A percentile compares a stretch with the other conserved stretches of the same genome.
phyloP scores from a whole-genome alignment of 192 early-diverging fungal genomes.

The Podila epigama region DNA sequence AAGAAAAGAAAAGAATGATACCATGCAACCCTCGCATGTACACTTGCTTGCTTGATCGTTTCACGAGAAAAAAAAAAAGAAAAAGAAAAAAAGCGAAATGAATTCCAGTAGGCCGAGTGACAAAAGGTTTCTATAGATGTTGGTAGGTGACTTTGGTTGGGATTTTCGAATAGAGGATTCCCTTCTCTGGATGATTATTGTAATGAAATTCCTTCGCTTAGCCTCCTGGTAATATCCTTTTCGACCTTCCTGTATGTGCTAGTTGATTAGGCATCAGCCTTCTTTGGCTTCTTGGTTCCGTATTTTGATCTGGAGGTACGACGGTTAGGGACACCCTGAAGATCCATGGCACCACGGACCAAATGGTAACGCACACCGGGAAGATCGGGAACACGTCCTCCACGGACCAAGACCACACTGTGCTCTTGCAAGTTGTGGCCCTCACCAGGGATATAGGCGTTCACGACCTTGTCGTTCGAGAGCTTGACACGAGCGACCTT shows the following conservation, averaged over 20 bases:
- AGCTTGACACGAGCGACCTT: conserved; percentile 92
- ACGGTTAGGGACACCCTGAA: conserved; percentile 91
- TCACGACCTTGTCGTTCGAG: conserved; percentile 90
- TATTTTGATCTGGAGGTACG: conserved; percentile 89
- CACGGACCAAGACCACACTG: conserved; percentile 93
- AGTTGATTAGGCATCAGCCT: conserved; percentile 20
- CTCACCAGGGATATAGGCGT: conserved; percentile 98
- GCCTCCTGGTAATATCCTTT: background rate
- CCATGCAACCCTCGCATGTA: too few species aligned
- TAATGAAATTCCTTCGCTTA: background rate
- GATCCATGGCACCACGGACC: conserved; percentile 91
- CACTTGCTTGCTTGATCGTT: too few species aligned
- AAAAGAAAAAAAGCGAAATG: too few species aligned
- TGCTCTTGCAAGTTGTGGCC: conserved; percentile 99
- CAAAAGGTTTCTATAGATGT: too few species aligned
- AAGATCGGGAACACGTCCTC: conserved; percentile 95
- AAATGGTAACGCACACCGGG: conserved; percentile 98
- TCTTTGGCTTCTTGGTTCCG: conserved; percentile 83
- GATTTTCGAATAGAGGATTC: too few species aligned
- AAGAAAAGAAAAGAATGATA: too few species aligned
- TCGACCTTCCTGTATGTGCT: background rate
- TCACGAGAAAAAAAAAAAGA: too few species aligned
- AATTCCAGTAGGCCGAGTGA: too few species aligned
- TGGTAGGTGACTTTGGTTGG: too few species aligned
- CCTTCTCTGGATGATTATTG: too few species aligned